A percentile compares a stretch with the other conserved stretches of the same genome.
phyloP scores from a whole-genome alignment of 2,329 filamentous ascomycete genomes.

The Stagonosporopsis vannaccii region DNA sequence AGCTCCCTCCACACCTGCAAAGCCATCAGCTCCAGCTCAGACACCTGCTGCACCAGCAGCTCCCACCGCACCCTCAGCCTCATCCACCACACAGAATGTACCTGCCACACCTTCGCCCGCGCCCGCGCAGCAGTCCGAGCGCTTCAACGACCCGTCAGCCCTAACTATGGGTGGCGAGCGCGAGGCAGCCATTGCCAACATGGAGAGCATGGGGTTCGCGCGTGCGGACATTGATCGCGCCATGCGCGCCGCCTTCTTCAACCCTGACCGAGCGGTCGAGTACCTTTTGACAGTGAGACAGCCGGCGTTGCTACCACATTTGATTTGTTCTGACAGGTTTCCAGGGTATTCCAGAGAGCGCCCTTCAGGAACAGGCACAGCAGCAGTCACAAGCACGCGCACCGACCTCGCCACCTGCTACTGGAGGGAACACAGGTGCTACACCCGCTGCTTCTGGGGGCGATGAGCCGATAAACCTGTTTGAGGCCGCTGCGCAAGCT shows the following conservation, averaged over 20 bases:
- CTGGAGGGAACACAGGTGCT: slow-evolving; percentile 55
- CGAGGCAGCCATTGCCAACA: slow-evolving; percentile 82
- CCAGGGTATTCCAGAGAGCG: slow-evolving; percentile 88
- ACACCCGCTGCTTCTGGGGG: slow-evolving; percentile 53
- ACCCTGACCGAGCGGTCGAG: slow-evolving; percentile 95
- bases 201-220: slow-evolving; percentile 98
- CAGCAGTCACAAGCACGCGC: slow-evolving; percentile 54
- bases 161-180: slow-evolving; percentile 86
- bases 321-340: slow-evolving; percentile 30
- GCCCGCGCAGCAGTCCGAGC: slow-evolving; percentile 54
- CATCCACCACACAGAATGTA: slow-evolving; percentile 57
- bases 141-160: slow-evolving; percentile 77
- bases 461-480: slow-evolving; percentile 81
- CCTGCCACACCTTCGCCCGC: slow-evolving; percentile 60
- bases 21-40: slow-evolving; percentile 47
- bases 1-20: slow-evolving; percentile 65
- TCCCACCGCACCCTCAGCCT: slow-evolving; percentile 47
- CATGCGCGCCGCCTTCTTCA: slow-evolving; percentile 96
- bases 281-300: slow-evolving; percentile 83
- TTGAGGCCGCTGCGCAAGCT: slow-evolving; percentile 88
- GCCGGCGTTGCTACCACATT: slow-evolving; percentile 5
- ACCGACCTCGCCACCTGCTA: slow-evolving; percentile 51
- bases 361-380: slow-evolving; percentile 70
- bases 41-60: slow-evolving; percentile 67
- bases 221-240: slow-evolving; percentile 87